phyloP scores from a whole-genome alignment of 345 rosid species.

The Aquilaria sinensis region DNA sequence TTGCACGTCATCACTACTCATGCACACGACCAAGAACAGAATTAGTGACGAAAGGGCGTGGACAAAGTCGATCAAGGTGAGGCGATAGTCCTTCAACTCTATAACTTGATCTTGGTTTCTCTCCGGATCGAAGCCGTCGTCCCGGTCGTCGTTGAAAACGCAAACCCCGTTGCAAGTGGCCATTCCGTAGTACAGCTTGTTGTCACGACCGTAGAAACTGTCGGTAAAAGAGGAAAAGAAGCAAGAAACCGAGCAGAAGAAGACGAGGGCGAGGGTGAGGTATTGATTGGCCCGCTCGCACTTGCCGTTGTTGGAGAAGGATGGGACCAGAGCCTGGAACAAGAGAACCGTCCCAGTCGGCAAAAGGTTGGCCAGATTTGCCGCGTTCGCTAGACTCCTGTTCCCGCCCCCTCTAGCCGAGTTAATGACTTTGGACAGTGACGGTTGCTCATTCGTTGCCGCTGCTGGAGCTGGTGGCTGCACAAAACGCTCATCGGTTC shows the following conservation, averaged over 20 bases:
- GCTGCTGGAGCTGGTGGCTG: no score
- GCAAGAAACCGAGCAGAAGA: conserved; percentile 15
- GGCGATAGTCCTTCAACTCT: neutral
- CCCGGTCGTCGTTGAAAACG: conserved; percentile 16
- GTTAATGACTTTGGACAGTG: no score
- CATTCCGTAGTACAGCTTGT: conserved; percentile 30
- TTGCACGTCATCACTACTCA: conserved; percentile 21
- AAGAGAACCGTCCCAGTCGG: conserved; percentile 44
- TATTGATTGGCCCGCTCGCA: conserved; percentile 16
- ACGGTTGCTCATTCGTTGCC: no score
- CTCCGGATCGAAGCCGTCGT: neutral
- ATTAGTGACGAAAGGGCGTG: conserved; percentile 28
- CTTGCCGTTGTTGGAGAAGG: conserved; percentile 35
- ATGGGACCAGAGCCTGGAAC: conserved; percentile 29
- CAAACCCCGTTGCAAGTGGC: conserved; percentile 22
- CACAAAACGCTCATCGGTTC: no score
- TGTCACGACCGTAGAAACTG: conserved; percentile 25
- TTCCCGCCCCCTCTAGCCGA: no score
- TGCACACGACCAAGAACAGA: conserved; percentile 37
- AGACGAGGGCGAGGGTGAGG: conserved; percentile 20
- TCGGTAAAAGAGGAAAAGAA: conserved; percentile 42
- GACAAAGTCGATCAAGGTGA: conserved; percentile 21
- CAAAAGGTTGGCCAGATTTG: conserved; percentile 37
- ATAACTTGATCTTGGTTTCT: neutral
- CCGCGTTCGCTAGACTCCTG: conserved; percentile 12